Evolutionary conservation across 1,284 basidiomycete genomes (phyloP), one percentile per base, ranked within the genome.

Genomic region (Tylopilus sp.): DNA sequence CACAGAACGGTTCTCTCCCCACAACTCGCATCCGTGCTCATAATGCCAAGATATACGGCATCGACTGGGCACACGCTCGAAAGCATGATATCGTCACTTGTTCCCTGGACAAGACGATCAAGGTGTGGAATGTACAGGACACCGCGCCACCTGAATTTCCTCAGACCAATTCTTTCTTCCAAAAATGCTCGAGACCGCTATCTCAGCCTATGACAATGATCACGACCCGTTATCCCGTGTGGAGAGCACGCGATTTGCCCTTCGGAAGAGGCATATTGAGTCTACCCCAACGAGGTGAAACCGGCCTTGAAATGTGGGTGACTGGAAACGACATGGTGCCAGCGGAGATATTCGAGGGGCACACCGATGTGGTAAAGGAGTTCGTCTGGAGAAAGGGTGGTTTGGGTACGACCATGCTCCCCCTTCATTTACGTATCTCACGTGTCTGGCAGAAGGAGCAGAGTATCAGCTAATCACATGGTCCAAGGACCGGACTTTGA

Each of bases 401-500:
- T 26, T 73, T 80, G 69, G 87, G 89, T 90, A 44, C 47, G 83
- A 76, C 62, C 70, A 0, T 19, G 10, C 13, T 19, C 16, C 16
- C 19, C 24, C 32, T 44, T 10, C 24, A 12, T 29, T 47, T 18
- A 15, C 32, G 44, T 26, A 69, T 53, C 19, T 53, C 39, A 36
- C 57, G 36, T 22, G 64, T 33, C 4, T 57, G 32, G 65, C 72
- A 86, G 89, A 91, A 63, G 87, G 89, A 75, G 86, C 89, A 13
- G 91, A 94, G 64, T 97, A 96, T 78, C 96, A 98, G 77, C 86
- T 99, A 5, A 95, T 99, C 58, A 99, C 97, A 1, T 99, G 97
- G 97, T 95, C 95, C 3, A 97, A 97, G 78, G 98, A 99, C 75
- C 89, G 95, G 53, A 97, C 94, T 0, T 81, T 99, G 44, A 84